Percentiles rank a stretch among this genome's conserved stretches.
These are phyloP conservation scores for Fusarium falciforme DNA, from an alignment of 2,329 filamentous ascomycete genomes.

Conservation along the genomic window DNA sequence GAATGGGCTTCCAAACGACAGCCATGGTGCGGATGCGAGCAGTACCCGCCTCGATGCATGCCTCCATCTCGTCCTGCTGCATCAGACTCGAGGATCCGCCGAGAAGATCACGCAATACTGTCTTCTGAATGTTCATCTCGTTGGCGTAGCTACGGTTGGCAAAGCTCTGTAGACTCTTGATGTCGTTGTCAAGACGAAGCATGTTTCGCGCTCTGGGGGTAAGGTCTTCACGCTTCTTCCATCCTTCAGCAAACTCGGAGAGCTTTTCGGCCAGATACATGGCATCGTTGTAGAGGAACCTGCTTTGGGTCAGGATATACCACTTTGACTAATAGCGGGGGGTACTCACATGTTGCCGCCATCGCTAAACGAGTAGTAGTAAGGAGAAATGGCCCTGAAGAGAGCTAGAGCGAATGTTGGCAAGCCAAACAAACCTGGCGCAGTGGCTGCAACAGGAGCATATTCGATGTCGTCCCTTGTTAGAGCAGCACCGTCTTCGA, in stretches of 20 bases:
- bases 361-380: conserved; percentile 74
- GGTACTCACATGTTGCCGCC: conserved; percentile 72
- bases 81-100: conserved; percentile 71
- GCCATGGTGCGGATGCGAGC: conserved; percentile 65
- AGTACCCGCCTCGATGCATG: conserved; percentile 65
- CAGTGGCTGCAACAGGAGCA: conserved; percentile 74
- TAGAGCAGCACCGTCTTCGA: conserved; percentile 71
- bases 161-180: conserved; percentile 69
- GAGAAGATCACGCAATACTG: conserved; percentile 69
- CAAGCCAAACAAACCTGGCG: conserved; percentile 75
- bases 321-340: not conserved
- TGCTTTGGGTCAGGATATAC: conserved; percentile 42
- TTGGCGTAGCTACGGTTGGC: conserved; percentile 71
- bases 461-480: conserved; percentile 63
- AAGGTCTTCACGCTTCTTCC: conserved; percentile 66
- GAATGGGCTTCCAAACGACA: conserved; percentile 66
- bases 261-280: conserved; percentile 71
- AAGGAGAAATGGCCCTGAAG: conserved; percentile 80
- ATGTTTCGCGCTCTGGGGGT: conserved; percentile 62
- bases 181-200: conserved; percentile 69
- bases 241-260: conserved; percentile 58
- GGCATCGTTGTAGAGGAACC: conserved; percentile 76
- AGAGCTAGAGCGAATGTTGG: conserved; percentile 81
- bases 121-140: conserved; percentile 71
- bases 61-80: conserved; percentile 65